Evolutionary conservation across 768 basidiomycete species (phyloP).

Genomic region (Lentinula raphanica): DNA sequence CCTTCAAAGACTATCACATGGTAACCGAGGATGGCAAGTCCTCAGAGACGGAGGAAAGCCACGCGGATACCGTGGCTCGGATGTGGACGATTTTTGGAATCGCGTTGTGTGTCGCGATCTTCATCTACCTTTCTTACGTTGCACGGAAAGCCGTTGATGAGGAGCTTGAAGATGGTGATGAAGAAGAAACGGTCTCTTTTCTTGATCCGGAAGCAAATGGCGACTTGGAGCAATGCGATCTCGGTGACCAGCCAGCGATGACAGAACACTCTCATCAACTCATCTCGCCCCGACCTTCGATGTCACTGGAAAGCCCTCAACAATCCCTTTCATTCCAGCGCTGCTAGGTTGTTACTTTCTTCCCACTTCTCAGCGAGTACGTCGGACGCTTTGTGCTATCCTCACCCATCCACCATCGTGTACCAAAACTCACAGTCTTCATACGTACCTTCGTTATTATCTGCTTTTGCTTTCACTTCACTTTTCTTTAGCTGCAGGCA

Average conservation of each 20-base stretch:
- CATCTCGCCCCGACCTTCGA: conserved; percentile 20
- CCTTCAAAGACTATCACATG: conserved; percentile 66
- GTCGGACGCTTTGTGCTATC: neutral
- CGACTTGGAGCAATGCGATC: conserved; percentile 16
- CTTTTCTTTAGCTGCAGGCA: neutral
- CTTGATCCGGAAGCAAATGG: conserved; percentile 28
- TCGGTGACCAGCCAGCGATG: conserved; percentile 32
- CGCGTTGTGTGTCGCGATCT: conserved; percentile 63
- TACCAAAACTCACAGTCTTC: neutral
- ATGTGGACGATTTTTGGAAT: conserved; percentile 70
- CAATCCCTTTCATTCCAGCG: neutral
- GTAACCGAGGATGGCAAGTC: conserved; percentile 20
- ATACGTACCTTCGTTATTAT: neutral
- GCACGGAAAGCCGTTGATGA: conserved; percentile 61
- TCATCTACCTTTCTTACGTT: conserved; percentile 76
- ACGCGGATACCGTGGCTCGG: conserved; percentile 44
- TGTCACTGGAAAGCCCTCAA: conserved; percentile 10
- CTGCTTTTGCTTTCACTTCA: neutral
- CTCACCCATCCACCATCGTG: neutral
- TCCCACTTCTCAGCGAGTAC: neutral
- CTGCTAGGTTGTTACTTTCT: neutral
- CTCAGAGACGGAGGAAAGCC: conserved; percentile 4
- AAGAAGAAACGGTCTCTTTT: conserved; percentile 53
- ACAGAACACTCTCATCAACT: conserved; percentile 34
- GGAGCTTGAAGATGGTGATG: conserved; percentile 43